Evolutionary conservation across 441 rosid species (phyloP), one percentile per base, ranked within the genome.

Genomic region (Erodium moschatum): DNA sequence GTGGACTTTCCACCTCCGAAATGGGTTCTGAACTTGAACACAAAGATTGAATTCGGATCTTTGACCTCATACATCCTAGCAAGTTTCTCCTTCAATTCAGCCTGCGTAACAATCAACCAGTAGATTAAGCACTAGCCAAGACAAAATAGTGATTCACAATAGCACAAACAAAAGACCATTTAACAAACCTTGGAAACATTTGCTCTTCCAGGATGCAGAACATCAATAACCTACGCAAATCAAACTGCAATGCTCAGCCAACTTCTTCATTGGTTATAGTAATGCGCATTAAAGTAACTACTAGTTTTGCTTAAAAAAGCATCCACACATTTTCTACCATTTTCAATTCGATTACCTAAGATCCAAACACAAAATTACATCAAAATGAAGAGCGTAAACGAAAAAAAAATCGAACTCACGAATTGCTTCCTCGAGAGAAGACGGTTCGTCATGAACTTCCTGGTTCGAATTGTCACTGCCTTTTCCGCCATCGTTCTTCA

Each of bases 361-460:
- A 54, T 54, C 61, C 61, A 54, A 56, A 18, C 62, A 56, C 24
- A 56, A 0, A 1, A 16, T 18, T 0, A 56, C 6, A 18, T 20
- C 27, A 50, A 4, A 15, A 13, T 13, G 58, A 15, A 50, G 6
- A 13, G 12, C 5, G 4, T 1, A 13, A 50, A 50, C n/a, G 4
- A 42, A 42, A 48, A 2, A 18, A 6, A 16, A 56, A 56, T 5
- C 2, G 6, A 56, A 56, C 62, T 56, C 62, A 56, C 62, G 21
- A 56, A 56, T 20, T 56, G 62, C 21, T 56, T 56, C 62, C 62
- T 56, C 24, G 62, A 56, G 27, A 56, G 62, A 18, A 56, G 62
- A 19, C 62, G 62, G 62, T 56, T 56, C 24, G 62, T 56, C 62
- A 56, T 56, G 62, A 56, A 56, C 27, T 56, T 56, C 62, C 62